Evolutionary conservation across 140 eudicot species (phyloP).

Genomic region (Flaveria floridana): DNA sequence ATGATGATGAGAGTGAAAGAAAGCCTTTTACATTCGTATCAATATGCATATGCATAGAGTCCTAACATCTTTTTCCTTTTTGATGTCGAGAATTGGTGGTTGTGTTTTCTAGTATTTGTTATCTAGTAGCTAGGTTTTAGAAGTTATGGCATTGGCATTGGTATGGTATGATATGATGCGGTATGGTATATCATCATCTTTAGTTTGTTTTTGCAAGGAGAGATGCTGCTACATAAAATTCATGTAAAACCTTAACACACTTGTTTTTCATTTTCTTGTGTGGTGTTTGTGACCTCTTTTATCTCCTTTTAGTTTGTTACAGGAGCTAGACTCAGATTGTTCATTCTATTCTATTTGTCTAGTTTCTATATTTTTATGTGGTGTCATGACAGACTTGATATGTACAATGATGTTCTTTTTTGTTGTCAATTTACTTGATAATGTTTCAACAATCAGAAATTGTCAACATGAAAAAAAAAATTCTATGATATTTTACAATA

Average conservation of each 20-base stretch:
- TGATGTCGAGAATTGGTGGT: slow-evolving; percentile 32
- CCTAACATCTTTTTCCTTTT: slow-evolving; percentile 33
- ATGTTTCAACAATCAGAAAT: not conserved
- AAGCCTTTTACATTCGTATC: not conserved
- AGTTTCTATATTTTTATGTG: not conserved
- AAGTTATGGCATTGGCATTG: slow-evolving; percentile 16
- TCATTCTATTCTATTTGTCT: not conserved
- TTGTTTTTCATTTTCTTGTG: slow-evolving; percentile 21
- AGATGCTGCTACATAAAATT: slow-evolving; percentile 28
- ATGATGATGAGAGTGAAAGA: slow-evolving; percentile 24
- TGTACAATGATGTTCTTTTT: not conserved
- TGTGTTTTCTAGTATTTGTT: slow-evolving; percentile 23
- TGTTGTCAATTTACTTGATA: not conserved
- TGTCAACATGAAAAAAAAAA: not conserved
- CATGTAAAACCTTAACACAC: slow-evolving; percentile 36
- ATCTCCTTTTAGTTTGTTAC: slow-evolving; percentile 2
- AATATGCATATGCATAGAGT: slow-evolving; percentile 30
- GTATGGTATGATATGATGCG: not conserved
- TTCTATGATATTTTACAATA: not conserved
- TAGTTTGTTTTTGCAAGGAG: slow-evolving; percentile 26
- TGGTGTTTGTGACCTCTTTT: slow-evolving; percentile 23
- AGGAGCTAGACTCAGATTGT: not conserved
- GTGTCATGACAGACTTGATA: not conserved
- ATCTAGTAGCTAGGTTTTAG: slow-evolving; percentile 28
- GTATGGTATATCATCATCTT: slow-evolving; percentile 27